phyloP scores from a whole-genome alignment of 768 basidiomycete species.

The Psilocybe subaeruginosa region DNA sequence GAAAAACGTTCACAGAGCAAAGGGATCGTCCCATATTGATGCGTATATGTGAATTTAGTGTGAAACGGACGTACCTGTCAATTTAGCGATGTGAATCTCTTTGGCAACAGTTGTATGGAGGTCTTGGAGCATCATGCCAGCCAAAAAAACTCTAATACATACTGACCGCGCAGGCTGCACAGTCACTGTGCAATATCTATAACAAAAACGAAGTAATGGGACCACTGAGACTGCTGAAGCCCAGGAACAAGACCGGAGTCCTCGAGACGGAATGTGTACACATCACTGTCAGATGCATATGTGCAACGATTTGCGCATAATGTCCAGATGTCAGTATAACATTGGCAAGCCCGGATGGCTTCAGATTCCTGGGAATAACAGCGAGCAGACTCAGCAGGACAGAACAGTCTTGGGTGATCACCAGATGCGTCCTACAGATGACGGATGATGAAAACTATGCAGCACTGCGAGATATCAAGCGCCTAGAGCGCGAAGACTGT shows the following conservation, averaged over 20 bases:
- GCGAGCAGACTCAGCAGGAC: not conserved
- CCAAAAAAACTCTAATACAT: not conserved
- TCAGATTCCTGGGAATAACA: not conserved
- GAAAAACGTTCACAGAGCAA: not conserved
- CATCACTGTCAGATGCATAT: constrained; percentile 5
- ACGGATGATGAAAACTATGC: not conserved
- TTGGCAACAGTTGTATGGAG: constrained; percentile 15
- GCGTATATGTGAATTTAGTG: not conserved
- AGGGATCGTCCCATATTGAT: not conserved
- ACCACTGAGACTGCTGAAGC: not conserved
- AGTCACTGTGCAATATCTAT: not conserved
- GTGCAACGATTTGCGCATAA: not conserved
- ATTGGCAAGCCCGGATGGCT: not conserved
- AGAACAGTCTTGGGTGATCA: not conserved
- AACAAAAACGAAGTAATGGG: not conserved
- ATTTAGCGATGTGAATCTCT: constrained; percentile 15
- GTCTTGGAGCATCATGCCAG: not conserved
- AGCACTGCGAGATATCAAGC: not conserved
- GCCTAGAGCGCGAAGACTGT: not conserved
- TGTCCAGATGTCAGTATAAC: not conserved
- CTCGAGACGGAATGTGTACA: constrained; percentile 6
- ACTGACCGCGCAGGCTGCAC: not conserved
- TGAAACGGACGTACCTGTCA: constrained; percentile 6
- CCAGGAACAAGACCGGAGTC: constrained; percentile 1
- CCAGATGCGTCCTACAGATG: not conserved